Evolutionary conservation across 2,329 filamentous ascomycete genomes (phyloP), one percentile per base, ranked within the genome.

Genomic region (Colletotrichum navitas): DNA sequence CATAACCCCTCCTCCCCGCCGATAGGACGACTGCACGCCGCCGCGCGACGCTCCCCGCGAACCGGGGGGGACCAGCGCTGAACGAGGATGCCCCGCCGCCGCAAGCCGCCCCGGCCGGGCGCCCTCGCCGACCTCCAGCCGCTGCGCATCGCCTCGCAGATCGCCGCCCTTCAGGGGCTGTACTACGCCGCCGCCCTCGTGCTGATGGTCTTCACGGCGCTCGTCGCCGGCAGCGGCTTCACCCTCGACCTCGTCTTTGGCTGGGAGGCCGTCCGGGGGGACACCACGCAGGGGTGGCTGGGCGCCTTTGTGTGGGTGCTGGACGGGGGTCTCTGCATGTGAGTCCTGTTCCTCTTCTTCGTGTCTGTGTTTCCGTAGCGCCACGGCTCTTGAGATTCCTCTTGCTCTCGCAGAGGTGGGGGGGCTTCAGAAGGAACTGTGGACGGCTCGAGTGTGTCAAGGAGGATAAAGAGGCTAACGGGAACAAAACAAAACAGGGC

Each of bases 241-340:
- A 83, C 81, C 65, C 74, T 86, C 10, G 85, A 88, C 74, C 79
- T 90, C 71, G 80, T 91, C 18, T 86, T 91, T 69, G 87, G 87
- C 66, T 90, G 89, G 88, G 82, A 84, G 45, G 80, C 82, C n/a
- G 81, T 91, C 70, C 85, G 88, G 73, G 89, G 87, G 47, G 89
- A 91, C 80, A 90, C 86, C 24, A 90, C 89, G 12, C 85, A 88
- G 74, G 89, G 89, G 12, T 91, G 88, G 88, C 78, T 91, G 73
- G 79, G 88, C 74, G 87, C 85, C 1, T 86, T 91, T 75, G 79
- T 91, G 21, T 89, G 87, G 87, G 66, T 90, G 63, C 76, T 90
- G 63, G 85, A 88, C 61, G 88, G 86, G 16, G 88, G 86, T 0
- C 76, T 89, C 73, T 85, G 85, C 74, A 85, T 88, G 84, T 86